These are phyloP conservation scores for Fusarium scirpi DNA, from an alignment of 2,329 filamentous ascomycete species.

Conservation along the genomic window DNA sequence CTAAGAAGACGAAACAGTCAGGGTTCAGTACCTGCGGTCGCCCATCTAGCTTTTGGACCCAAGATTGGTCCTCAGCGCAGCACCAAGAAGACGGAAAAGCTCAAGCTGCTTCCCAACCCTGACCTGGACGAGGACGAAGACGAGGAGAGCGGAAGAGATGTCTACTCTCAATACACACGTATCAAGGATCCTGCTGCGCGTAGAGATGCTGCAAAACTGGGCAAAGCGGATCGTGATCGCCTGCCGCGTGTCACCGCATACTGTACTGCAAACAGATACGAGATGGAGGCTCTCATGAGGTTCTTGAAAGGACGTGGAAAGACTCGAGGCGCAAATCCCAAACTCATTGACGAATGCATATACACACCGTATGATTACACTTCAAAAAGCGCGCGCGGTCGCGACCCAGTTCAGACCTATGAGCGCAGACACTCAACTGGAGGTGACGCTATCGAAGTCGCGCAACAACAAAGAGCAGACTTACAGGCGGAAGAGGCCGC, in stretches of 20 bases:
- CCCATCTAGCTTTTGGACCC: constrained; percentile 54
- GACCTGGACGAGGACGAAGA: constrained; percentile 83
- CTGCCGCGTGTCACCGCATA: constrained; percentile 95
- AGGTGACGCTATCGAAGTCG: constrained; percentile 64
- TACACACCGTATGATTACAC: constrained; percentile 91
- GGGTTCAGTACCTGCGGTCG: constrained; percentile 60
- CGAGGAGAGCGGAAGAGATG: constrained; percentile 92
- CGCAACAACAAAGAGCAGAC: constrained; percentile 65
- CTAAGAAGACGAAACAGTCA: constrained; percentile 88
- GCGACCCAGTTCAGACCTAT: constrained; percentile 59
- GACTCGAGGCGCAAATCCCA: constrained; percentile 83
- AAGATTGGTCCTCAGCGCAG: constrained; percentile 96
- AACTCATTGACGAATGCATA: constrained; percentile 96
- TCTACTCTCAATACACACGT: constrained; percentile 96
- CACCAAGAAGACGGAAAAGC: constrained; percentile 94
- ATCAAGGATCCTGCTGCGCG: constrained; percentile 97
- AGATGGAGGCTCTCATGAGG: constrained; percentile 88
- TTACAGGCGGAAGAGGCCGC: constrained; percentile 59
- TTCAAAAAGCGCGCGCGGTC: constrained; percentile 55
- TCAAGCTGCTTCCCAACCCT: constrained; percentile 95
- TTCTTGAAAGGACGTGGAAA: constrained; percentile 89
- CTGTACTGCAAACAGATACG: constrained; percentile 92
- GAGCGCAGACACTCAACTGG: constrained; percentile 83
- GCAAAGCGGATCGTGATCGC: constrained; percentile 90
- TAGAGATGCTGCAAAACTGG: constrained; percentile 89